Evolutionary conservation across 2,329 filamentous ascomycete genomes (phyloP).

Genomic region (Paramyrothecium roridum): DNA sequence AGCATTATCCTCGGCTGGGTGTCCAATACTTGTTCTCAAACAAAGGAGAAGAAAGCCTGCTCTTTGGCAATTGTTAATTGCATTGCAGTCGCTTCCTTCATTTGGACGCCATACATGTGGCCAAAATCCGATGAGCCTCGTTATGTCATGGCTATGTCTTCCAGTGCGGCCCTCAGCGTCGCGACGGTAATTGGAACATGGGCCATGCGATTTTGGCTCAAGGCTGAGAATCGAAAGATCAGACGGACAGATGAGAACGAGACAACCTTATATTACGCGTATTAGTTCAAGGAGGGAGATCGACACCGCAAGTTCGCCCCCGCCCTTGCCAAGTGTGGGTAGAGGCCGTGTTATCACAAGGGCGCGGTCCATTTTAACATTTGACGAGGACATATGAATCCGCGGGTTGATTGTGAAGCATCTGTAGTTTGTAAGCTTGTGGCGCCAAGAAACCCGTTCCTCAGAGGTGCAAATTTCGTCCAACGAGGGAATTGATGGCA

Average conservation of each 20-base stretch:
- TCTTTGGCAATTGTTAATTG: constrained; percentile 28
- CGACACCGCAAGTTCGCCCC: no score
- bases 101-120: constrained; percentile 41
- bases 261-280: constrained; percentile 14
- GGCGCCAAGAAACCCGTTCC: no score
- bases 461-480: no score
- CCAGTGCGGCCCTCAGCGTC: background rate
- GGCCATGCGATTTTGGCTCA: constrained; percentile 13
- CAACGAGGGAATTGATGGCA: no score
- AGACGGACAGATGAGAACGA: constrained; percentile 11
- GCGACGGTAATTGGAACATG: constrained; percentile 10
- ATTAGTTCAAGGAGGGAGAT: constrained; percentile 4
- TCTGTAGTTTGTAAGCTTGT: no score
- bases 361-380: no score
- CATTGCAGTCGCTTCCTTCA: constrained; percentile 25
- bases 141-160: constrained; percentile 33
- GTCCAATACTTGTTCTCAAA: constrained; percentile 25
- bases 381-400: no score
- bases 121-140: constrained; percentile 32
- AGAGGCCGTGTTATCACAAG: no score
- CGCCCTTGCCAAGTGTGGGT: no score
- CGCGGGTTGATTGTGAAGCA: no score
- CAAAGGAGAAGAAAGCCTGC: constrained; percentile 39
- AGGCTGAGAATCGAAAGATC: constrained; percentile 17
- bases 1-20: constrained; percentile 31